phyloP scores from a whole-genome alignment of 768 basidiomycete genomes.

The Lyophyllum shimeji region DNA sequence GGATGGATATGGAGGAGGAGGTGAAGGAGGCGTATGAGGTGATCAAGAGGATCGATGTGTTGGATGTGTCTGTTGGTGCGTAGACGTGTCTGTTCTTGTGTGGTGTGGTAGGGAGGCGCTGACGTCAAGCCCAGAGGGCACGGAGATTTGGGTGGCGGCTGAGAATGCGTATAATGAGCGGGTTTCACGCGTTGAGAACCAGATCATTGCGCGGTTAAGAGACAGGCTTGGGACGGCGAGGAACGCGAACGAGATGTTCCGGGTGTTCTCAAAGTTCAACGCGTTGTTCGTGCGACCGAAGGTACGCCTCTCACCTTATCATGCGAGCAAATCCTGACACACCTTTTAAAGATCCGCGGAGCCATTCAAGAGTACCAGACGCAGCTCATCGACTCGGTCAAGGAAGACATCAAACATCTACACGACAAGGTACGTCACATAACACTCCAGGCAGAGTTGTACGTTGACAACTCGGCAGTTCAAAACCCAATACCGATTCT shows the following conservation, averaged over 20 bases:
- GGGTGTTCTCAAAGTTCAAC: conserved; percentile 98
- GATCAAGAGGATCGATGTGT: conserved; percentile 94
- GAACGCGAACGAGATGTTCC: conserved; percentile 99
- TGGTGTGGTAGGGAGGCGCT: conserved; percentile 5
- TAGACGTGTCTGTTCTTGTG: conserved; percentile 10
- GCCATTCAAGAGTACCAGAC: conserved; percentile 99
- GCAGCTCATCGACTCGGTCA: conserved; percentile 97
- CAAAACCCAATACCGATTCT: conserved; percentile 94
- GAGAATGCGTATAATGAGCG: conserved; percentile 98
- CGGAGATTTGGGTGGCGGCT: conserved; percentile 96
- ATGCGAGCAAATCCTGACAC: background rate
- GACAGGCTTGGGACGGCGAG: conserved; percentile 92
- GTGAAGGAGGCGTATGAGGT: conserved; percentile 95
- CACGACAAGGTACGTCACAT: conserved; percentile 74
- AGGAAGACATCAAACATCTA: conserved; percentile 93
- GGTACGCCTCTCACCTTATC: conserved; percentile 43
- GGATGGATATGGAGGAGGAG: conserved; percentile 98
- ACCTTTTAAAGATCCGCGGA: conserved; percentile 85
- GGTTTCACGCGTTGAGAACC: conserved; percentile 96
- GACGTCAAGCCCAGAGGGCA: conserved; percentile 68
- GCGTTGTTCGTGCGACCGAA: conserved; percentile 95
- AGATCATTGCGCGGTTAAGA: conserved; percentile 91
- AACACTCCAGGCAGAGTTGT: background rate
- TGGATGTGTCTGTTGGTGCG: conserved; percentile 91
- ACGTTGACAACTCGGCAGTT: conserved; percentile 48